phyloP scores from a whole-genome alignment of 345 rosid genomes.

The Hypericum androsaemum region DNA sequence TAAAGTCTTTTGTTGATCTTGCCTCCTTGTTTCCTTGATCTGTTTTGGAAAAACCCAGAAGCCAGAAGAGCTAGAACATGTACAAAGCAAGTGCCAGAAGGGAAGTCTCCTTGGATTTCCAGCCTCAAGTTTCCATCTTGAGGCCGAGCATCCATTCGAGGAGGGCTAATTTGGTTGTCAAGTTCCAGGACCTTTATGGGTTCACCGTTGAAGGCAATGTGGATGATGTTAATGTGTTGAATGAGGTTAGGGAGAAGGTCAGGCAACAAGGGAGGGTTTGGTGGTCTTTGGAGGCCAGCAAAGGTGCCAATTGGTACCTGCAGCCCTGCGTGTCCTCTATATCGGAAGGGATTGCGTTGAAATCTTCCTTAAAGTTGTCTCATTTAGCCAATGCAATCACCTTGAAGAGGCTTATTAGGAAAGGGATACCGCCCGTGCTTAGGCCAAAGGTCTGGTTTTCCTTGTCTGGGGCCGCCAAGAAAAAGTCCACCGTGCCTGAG shows the following conservation, averaged over 20 bases:
- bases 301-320: conserved; percentile 98
- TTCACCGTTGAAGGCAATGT: conserved; percentile 98
- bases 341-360: conserved; percentile 60
- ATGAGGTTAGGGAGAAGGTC: conserved; percentile 96
- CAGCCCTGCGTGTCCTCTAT: conserved; percentile 57
- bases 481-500: conserved; percentile 96
- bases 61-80: conserved; percentile 24
- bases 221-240: conserved; percentile 86
- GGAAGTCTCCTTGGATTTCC: conserved; percentile 58
- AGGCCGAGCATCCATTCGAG: conserved; percentile 96
- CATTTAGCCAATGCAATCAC: conserved; percentile 73
- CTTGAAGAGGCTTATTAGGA: conserved; percentile 79
- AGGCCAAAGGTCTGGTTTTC: conserved; percentile 99
- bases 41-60: too few species aligned
- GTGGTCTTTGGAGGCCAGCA: conserved; percentile 99
- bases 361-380: conserved; percentile 77
- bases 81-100: conserved; percentile 53
- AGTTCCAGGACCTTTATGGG: conserved; percentile 89
- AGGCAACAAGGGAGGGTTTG: conserved; percentile 92
- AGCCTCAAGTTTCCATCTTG: conserved; percentile 67
- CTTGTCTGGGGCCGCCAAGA: conserved; percentile 97
- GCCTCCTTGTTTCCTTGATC: too few species aligned
- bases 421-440: conserved; percentile 94
- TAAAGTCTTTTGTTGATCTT: too few species aligned
- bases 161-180: conserved; percentile 80